These are phyloP conservation scores for Pyrus communis DNA, from an alignment of 306 rosid species.

Conservation along the genomic window DNA sequence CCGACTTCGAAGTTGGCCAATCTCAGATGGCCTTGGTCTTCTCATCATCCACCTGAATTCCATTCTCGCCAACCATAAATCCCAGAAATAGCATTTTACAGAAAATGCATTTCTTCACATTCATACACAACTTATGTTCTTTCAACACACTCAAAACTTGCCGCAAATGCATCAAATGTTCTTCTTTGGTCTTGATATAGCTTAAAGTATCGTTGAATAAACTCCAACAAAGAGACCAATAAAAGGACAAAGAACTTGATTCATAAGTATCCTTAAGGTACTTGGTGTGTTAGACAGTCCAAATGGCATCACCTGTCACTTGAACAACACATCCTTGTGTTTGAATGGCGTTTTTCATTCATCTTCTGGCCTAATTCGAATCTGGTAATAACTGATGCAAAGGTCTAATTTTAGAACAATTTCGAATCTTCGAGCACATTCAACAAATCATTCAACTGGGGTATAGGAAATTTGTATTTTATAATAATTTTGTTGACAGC, in stretches of 20 bases:
- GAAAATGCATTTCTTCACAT: background rate
- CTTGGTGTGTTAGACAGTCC: background rate
- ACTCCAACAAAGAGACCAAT: background rate
- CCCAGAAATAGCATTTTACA: background rate
- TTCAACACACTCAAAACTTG: background rate
- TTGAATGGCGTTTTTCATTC: too few relatives aligned
- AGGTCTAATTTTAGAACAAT: too few relatives aligned
- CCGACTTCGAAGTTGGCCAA: background rate
- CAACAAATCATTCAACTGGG: background rate
- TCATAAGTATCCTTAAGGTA: background rate
- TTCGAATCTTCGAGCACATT: background rate
- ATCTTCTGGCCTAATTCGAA: background rate
- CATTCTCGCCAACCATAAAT: background rate
- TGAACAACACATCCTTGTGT: background rate
- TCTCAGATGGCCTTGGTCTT: background rate
- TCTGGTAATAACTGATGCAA: too few relatives aligned
- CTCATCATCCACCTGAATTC: background rate
- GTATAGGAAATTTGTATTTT: background rate
- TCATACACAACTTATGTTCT: background rate
- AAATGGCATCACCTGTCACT: background rate
- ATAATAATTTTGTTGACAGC: background rate
- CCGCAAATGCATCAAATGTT: background rate
- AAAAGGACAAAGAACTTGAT: background rate
- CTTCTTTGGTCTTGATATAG: background rate
- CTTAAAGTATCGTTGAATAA: background rate